Percentiles rank a stretch among this genome's conserved stretches.
phyloP scores from a whole-genome alignment of 78 protist genomes.

The Andalucia godoyi region DNA sequence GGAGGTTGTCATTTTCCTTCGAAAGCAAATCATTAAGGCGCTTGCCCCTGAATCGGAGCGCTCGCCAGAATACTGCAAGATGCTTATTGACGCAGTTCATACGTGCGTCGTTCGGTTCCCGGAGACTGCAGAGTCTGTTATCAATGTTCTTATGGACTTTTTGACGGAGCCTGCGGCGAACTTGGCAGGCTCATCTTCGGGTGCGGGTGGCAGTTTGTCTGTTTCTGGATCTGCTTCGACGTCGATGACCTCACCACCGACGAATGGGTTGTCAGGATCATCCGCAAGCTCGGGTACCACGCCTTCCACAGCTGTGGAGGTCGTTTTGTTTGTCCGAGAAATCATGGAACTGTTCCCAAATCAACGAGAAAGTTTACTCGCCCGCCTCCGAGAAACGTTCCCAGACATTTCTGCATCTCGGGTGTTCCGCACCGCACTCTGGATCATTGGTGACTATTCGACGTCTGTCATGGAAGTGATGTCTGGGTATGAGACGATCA shows the following conservation, averaged over 20 bases:
- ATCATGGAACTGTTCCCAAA: constrained; percentile 60
- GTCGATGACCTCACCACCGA: too few relatives aligned
- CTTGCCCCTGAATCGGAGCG: constrained; percentile 19
- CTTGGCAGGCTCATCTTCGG: too few relatives aligned
- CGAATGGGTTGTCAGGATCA: too few relatives aligned
- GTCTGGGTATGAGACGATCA: constrained; percentile 24
- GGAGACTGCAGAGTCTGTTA: constrained; percentile 66
- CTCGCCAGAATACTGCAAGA: constrained; percentile 51
- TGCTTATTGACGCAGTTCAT: constrained; percentile 76
- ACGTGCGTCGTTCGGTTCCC: constrained; percentile 74
- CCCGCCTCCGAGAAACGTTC: constrained; percentile 34
- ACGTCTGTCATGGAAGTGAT: constrained; percentile 33
- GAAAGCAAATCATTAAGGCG: constrained; percentile 74
- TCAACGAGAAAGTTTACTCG: constrained; percentile 38
- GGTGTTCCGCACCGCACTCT: constrained; percentile 67
- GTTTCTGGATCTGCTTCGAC: constrained; percentile 41
- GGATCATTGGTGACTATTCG: constrained; percentile 75
- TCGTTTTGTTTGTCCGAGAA: constrained; percentile 56
- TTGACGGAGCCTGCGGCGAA: too few relatives aligned
- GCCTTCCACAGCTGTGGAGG: constrained; percentile 59
- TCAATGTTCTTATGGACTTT: constrained; percentile 75
- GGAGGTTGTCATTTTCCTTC: constrained; percentile 56
- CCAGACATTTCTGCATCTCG: constrained; percentile 20
- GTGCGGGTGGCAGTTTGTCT: too few relatives aligned
- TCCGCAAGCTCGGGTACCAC: too few relatives aligned